A percentile compares a stretch with the other conserved stretches of the same genome.
Evolutionary conservation across 148 eudicot species (phyloP).

Genomic region (Euryodendron excelsum): DNA sequence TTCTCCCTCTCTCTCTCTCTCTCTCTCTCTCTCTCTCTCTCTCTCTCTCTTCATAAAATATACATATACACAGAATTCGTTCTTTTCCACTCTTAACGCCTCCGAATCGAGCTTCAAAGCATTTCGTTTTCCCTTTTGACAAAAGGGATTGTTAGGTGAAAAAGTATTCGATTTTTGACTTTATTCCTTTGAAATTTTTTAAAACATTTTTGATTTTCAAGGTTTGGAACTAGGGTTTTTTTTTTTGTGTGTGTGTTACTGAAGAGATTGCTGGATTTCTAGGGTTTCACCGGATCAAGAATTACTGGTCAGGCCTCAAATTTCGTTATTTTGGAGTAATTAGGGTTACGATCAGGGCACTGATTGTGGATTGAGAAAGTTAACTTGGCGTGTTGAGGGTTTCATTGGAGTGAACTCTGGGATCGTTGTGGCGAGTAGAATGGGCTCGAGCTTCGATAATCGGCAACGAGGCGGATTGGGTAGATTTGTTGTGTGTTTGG

Average conservation of each 20-base stretch:
- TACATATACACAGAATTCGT: no score
- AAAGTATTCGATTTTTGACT: neutral
- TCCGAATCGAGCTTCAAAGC: neutral
- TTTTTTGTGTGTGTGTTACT: neutral
- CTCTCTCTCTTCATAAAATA: no score
- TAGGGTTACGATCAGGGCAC: no score
- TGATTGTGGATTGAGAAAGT: constrained; percentile 21
- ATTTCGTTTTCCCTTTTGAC: constrained; percentile 1
- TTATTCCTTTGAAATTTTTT: neutral
- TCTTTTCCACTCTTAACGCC: neutral
- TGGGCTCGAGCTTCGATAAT: neutral
- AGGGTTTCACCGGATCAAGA: constrained; percentile 12
- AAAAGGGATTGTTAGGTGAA: neutral
- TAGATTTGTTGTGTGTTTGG: constrained; percentile 14
- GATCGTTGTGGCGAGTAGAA: neutral
- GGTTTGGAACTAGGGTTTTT: neutral
- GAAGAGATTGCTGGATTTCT: constrained; percentile 21
- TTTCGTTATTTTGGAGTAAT: constrained; percentile 9
- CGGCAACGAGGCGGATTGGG: no score
- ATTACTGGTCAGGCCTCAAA: neutral
- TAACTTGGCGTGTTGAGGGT: neutral
- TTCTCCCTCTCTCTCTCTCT: neutral
- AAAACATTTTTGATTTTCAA: neutral
- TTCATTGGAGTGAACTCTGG: neutral
- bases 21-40: neutral